These are phyloP conservation scores for Hibiscus syriacus DNA, from an alignment of 345 rosid species.

Conservation along the genomic window DNA sequence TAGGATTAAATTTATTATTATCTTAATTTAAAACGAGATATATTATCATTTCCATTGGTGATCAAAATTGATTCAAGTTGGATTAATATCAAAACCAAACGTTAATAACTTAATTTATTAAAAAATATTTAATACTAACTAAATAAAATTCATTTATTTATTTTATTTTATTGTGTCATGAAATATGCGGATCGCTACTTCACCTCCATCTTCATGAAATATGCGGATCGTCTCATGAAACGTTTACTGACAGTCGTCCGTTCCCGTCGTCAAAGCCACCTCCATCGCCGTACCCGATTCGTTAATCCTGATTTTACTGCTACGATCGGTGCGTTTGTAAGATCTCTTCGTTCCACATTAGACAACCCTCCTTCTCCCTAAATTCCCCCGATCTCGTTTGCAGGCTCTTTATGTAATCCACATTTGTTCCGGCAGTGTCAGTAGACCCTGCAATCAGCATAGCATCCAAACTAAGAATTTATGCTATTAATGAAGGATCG, in stretches of 20 bases:
- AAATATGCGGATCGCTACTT: too few relatives aligned
- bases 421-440: slow-evolving; percentile 35
- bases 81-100: too few relatives aligned
- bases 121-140: too few relatives aligned
- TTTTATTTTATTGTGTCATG: too few relatives aligned
- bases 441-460: slow-evolving; percentile 28
- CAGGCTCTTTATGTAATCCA: slow-evolving; percentile 31
- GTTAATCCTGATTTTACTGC: slow-evolving; percentile 22
- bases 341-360: slow-evolving; percentile 25
- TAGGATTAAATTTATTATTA: too few relatives aligned
- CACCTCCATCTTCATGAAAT: slow-evolving; percentile 32
- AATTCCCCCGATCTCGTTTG: slow-evolving; percentile 24
- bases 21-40: too few relatives aligned
- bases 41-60: too few relatives aligned
- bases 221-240: slow-evolving; percentile 34
- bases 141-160: too few relatives aligned
- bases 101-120: too few relatives aligned
- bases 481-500: background rate
- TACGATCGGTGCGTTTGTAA: background rate
- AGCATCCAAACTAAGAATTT: background rate
- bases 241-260: slow-evolving; percentile 21
- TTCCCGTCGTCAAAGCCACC: slow-evolving; percentile 22
- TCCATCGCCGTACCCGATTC: slow-evolving; percentile 30
- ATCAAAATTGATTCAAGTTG: too few relatives aligned
- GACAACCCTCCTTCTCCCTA: slow-evolving; percentile 27